These are phyloP conservation scores for Lagenidium giganteum DNA, from an alignment of 352 stramenopile species.

Conservation along the genomic window DNA sequence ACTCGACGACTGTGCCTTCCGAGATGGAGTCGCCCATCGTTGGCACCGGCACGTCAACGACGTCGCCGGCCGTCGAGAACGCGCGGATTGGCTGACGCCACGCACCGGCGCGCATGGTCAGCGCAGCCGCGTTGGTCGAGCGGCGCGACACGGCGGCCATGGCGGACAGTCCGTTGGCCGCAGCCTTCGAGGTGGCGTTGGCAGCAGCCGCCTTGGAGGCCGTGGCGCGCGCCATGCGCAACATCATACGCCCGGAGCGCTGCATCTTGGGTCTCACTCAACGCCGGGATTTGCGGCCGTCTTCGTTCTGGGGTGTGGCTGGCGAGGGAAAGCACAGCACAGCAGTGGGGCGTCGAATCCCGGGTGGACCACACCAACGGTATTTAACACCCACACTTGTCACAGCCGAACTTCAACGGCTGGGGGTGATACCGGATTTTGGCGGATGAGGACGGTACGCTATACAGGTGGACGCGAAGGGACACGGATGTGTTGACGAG, in stretches of 20 bases:
- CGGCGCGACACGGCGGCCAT: neutral
- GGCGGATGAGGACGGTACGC: too few relatives aligned
- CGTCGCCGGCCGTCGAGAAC: constrained; percentile 26
- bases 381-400: too few relatives aligned
- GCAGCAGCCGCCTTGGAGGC: neutral
- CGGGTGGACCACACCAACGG: too few relatives aligned
- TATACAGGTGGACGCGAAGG: too few relatives aligned
- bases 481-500: too few relatives aligned
- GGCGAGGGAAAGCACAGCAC: too few relatives aligned
- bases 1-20: constrained; percentile 96
- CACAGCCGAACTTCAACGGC: too few relatives aligned
- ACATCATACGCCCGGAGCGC: constrained; percentile 14
- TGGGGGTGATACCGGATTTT: too few relatives aligned
- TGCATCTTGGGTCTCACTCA: constrained; percentile 13
- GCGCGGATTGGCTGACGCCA: constrained; percentile 11
- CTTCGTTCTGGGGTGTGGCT: too few relatives aligned
- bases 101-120: neutral
- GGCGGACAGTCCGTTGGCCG: too few relatives aligned
- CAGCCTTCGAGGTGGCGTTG: constrained; percentile 1
- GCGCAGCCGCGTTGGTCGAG: neutral
- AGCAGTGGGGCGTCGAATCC: too few relatives aligned
- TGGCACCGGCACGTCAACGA: constrained; percentile 71
- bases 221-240: constrained; percentile 11
- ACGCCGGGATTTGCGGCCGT: too few relatives aligned
- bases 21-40: constrained; percentile 96